Evolutionary conservation across 805 yeast species (phyloP).

Genomic region (Zygotorulaspora danielsina): DNA sequence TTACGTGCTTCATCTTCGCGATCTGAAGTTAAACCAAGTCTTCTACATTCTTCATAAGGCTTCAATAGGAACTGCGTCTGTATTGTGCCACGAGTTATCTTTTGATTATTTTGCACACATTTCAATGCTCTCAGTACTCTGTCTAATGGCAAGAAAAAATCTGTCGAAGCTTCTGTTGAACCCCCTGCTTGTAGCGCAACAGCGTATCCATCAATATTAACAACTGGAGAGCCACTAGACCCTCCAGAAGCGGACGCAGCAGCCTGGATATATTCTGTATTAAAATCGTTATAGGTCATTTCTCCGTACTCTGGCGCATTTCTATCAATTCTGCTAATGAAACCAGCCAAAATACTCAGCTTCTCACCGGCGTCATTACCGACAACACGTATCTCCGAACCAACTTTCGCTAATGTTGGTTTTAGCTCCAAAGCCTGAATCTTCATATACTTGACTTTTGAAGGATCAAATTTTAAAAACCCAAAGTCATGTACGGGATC

Average conservation of each 20-base stretch:
- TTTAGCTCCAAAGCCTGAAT: slow-evolving; percentile 60
- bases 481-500: slow-evolving; percentile 97
- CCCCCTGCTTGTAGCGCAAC: slow-evolving; percentile 96
- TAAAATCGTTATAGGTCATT: slow-evolving; percentile 84
- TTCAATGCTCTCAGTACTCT: slow-evolving; percentile 76
- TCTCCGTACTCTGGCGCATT: slow-evolving; percentile 93
- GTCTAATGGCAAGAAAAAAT: slow-evolving; percentile 82
- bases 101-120: slow-evolving; percentile 56
- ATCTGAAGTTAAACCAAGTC: slow-evolving; percentile 74
- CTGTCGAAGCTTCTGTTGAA: slow-evolving; percentile 84
- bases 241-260: slow-evolving; percentile 97
- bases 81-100: slow-evolving; percentile 83
- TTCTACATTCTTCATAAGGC: slow-evolving; percentile 86
- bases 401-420: slow-evolving; percentile 86
- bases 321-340: slow-evolving; percentile 72
- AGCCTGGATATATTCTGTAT: slow-evolving; percentile 91
- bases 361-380: slow-evolving; percentile 98
- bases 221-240: slow-evolving; percentile 95
- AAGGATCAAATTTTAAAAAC: slow-evolving; percentile 73
- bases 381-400: slow-evolving; percentile 87
- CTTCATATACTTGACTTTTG: slow-evolving; percentile 64
- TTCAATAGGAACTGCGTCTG: slow-evolving; percentile 85
- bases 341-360: slow-evolving; percentile 81
- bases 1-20: slow-evolving; percentile 68
- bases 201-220: slow-evolving; percentile 78